These are phyloP conservation scores for Leccinellum albellum DNA, from an alignment of 768 basidiomycete genomes.

Conservation along the genomic window DNA sequence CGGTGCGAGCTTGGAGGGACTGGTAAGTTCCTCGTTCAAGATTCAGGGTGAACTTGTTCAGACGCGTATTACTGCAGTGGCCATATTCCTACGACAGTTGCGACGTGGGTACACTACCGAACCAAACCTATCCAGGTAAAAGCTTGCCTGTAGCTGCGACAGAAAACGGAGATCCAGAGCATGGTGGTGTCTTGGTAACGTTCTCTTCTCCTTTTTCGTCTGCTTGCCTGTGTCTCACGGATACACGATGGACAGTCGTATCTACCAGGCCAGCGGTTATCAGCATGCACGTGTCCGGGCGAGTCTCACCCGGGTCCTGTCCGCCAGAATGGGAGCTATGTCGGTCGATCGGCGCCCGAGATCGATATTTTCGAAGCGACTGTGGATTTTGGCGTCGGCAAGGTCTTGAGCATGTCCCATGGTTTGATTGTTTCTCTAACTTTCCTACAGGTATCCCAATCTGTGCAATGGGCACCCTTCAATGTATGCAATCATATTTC, in stretches of 20 bases:
- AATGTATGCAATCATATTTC: constrained; percentile 21
- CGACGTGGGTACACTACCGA: constrained; percentile 74
- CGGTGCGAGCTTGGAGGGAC: constrained; percentile 57
- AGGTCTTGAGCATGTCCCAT: constrained; percentile 10
- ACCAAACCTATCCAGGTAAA: constrained; percentile 56
- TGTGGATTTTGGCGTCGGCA: constrained; percentile 28
- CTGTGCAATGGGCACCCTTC: constrained; percentile 44
- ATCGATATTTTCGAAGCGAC: constrained; percentile 58
- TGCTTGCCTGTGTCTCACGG: constrained; percentile 1
- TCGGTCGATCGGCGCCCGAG: constrained; percentile 55
- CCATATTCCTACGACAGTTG: constrained; percentile 56
- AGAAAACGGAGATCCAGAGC: constrained; percentile 35
- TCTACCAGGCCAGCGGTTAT: constrained; percentile 55
- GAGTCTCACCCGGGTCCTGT: constrained; percentile 59
- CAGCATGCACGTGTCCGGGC: constrained; percentile 53
- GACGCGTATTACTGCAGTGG: constrained; percentile 37
- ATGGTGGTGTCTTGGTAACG: constrained; percentile 25
- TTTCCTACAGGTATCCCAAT: constrained; percentile 42
- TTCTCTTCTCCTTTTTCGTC: not conserved
- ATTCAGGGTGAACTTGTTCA: not conserved
- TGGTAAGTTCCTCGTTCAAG: constrained; percentile 40
- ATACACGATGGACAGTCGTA: constrained; percentile 31
- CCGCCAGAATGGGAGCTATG: constrained; percentile 44
- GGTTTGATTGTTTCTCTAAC: too few relatives aligned
- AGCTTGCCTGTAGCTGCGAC: constrained; percentile 43